These are phyloP conservation scores for Candida ponderosae DNA, from an alignment of 805 yeast genomes.

Conservation along the genomic window DNA sequence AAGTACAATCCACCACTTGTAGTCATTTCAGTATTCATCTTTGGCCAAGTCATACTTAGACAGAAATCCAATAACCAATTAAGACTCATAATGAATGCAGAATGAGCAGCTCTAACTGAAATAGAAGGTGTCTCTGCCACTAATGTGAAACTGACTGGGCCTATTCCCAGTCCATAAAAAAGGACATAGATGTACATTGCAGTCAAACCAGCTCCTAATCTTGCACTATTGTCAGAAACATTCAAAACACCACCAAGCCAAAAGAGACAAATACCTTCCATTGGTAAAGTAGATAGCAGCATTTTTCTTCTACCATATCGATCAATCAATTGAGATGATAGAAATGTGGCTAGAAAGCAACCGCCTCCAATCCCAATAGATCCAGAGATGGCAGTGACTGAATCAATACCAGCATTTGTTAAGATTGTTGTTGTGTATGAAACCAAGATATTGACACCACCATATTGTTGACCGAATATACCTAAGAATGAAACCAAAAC, in stretches of 20 bases:
- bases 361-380: conserved; percentile 44
- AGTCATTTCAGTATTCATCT: conserved; percentile 34
- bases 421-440: conserved; percentile 44
- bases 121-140: conserved; percentile 48
- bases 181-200: conserved; percentile 39
- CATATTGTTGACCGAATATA: conserved; percentile 47
- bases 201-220: conserved; percentile 35
- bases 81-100: conserved; percentile 42
- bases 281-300: conserved; percentile 50
- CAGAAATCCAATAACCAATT: conserved; percentile 35
- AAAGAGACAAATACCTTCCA: conserved; percentile 47
- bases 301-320: conserved; percentile 43
- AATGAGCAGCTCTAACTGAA: conserved; percentile 41
- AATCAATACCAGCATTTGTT: conserved; percentile 34
- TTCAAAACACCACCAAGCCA: conserved; percentile 41
- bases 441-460: conserved; percentile 46
- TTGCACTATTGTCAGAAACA: conserved; percentile 25
- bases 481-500: conserved; percentile 41
- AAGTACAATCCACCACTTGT: conserved; percentile 43
- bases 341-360: conserved; percentile 36
- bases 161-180: conserved; percentile 44
- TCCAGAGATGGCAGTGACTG: conserved; percentile 37
- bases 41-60: conserved; percentile 51
- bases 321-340: conserved; percentile 41
- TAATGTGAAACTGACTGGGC: conserved; percentile 47